These are phyloP conservation scores for Pseudogymnoascus sp. DNA, from an alignment of 2,329 filamentous ascomycete species.

Conservation along the genomic window DNA sequence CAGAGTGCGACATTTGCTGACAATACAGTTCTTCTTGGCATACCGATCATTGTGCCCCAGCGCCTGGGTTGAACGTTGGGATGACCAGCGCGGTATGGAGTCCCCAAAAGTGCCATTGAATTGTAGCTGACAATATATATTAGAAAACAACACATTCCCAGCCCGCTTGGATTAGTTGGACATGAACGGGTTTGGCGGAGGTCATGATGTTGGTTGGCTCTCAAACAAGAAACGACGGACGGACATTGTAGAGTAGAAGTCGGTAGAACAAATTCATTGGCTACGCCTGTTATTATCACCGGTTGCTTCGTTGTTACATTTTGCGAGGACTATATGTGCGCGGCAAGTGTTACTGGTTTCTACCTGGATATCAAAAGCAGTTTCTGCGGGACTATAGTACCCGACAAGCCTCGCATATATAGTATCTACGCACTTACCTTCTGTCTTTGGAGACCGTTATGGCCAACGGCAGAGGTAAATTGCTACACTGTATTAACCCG, in stretches of 20 bases:
- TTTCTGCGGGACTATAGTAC: neutral
- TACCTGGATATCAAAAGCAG: neutral
- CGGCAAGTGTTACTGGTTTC: neutral
- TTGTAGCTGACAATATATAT: slow-evolving; percentile 16
- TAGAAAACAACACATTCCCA: slow-evolving; percentile 63
- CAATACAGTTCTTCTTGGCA: slow-evolving; percentile 77
- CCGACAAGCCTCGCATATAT: neutral
- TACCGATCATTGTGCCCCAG: slow-evolving; percentile 97
- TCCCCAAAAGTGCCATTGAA: slow-evolving; percentile 23
- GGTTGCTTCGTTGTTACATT: neutral
- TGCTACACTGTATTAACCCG: neutral
- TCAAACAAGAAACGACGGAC: neutral
- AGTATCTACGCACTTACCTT: neutral
- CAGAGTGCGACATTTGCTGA: slow-evolving; percentile 20
- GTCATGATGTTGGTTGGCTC: neutral
- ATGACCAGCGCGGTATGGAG: slow-evolving; percentile 87
- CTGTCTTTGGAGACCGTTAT: neutral
- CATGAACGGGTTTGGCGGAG: neutral
- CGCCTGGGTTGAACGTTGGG: slow-evolving; percentile 90
- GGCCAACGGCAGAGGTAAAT: neutral
- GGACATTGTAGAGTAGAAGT: slow-evolving; percentile 9
- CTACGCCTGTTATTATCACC: slow-evolving; percentile 5
- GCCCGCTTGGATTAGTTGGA: slow-evolving; percentile 50
- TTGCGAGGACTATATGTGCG: neutral
- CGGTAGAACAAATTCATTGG: slow-evolving; percentile 7